A percentile compares a stretch with the other conserved stretches of the same genome.
Evolutionary conservation across 371 early-diverging fungal species (phyloP).

Genomic region (Mortierella sp.): DNA sequence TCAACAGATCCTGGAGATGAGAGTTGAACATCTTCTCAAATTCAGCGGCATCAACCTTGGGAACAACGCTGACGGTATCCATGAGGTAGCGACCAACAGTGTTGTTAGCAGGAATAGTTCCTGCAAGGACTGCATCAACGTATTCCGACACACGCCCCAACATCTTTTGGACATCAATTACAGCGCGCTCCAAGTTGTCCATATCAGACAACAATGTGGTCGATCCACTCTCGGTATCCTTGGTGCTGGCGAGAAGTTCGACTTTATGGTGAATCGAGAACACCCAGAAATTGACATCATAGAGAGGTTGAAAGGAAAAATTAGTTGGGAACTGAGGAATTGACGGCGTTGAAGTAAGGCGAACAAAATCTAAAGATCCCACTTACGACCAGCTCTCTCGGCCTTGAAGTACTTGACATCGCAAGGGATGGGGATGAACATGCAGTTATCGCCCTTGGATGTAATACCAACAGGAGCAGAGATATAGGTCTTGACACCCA

Average conservation of each 20-base stretch:
- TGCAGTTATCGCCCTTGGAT: constrained; percentile 76
- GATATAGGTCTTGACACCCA: constrained; percentile 81
- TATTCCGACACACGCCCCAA: constrained; percentile 87
- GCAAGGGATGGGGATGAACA: constrained; percentile 91
- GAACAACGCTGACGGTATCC: constrained; percentile 93
- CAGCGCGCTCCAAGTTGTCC: constrained; percentile 88
- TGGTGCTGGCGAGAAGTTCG: constrained; percentile 83
- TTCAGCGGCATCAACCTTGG: constrained; percentile 85
- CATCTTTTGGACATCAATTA: constrained; percentile 85
- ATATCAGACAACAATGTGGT: constrained; percentile 85
- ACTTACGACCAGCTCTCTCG: constrained; percentile 88
- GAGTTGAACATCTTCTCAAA: constrained; percentile 94
- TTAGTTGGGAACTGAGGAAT: not conserved
- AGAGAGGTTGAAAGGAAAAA: not conserved
- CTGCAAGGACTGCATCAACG: constrained; percentile 84
- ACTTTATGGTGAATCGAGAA: constrained; percentile 57
- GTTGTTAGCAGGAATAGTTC: constrained; percentile 78
- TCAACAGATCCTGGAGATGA: constrained; percentile 93
- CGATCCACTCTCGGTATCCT: constrained; percentile 62
- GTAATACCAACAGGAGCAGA: constrained; percentile 82
- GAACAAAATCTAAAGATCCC: not conserved
- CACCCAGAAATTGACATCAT: not conserved
- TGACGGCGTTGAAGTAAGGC: not conserved
- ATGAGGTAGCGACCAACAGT: constrained; percentile 92
- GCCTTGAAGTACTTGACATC: constrained; percentile 90